Evolutionary conservation across 164 flowering plant genomes (phyloP), one percentile per base, ranked within the genome.

Genomic region (Kingdonia uniflora): DNA sequence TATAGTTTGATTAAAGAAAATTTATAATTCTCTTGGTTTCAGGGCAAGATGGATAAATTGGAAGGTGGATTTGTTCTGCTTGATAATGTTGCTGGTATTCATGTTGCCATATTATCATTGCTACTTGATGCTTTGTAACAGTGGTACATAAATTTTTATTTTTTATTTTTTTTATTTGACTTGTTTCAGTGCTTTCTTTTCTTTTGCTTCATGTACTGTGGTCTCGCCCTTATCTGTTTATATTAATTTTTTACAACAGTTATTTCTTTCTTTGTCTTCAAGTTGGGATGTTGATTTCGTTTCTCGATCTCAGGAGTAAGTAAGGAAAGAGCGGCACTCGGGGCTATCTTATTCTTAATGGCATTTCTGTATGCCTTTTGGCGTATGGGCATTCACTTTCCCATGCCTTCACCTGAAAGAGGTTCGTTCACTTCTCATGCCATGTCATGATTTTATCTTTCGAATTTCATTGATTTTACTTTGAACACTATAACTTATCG

Each of bases 301-400:
- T 17, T 42, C 19, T n/a, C 5, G 2, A 20, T 68, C 42, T 25
- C 68, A 91, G 96, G 96, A 53, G 65, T 92, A 47, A 73, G 90
- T 60, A 84, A 67, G 75, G 92, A 82, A 57, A 78, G 92, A 45
- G 99, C 99, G 69, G 95, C 82, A 37, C 65, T 81, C 61, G 99
- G 95, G 59, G 87, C 96, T 20, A 47, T 84, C 65, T 57, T 86
- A 52, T 92, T 92, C 76, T 65, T 92, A 70, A 58, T 78, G 50
- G 97, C 83, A 13, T 92, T 82, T 72, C 87, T 92, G 22, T 92
- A 92, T 78, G 95, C 80, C 49, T 92, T 92, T 67, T 92, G 97
- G 99, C 89, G 97, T 56, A 79, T 92, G 91, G 99, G 99, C 63
- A 76, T 92, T 74, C 99, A 92, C 67, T 92, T 88, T 69, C 99